Base-by-base conservation (phyloP, 129 eudicot genomes). In the Saposhnikovia divaricata region DNA sequence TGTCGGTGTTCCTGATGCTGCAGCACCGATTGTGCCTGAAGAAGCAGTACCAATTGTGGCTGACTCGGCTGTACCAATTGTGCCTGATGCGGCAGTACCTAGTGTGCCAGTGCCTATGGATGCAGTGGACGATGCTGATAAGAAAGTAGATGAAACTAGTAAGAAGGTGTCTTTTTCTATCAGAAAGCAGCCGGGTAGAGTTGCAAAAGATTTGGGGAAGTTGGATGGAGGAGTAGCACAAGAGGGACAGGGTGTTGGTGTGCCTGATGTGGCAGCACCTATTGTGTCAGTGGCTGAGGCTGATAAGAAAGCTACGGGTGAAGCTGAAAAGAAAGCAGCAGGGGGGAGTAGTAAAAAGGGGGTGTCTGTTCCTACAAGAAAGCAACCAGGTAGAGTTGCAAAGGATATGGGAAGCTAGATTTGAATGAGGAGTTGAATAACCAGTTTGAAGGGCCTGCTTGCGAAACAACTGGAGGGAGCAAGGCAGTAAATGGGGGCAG, bases 391-490 rank as follows among this genome's bases (percentile, higher is more conserved):
- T 31, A 85, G 88, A 68, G 87, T 83, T 80, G 91, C 89, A 6
- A 93, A 87, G 76, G 92, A 88, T 51, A 68, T 83, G 81, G 93
- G 85, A 94, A 84, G 83, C 86, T 90, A 87, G 98, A 92, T 85
- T 89, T 94, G 85, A 91, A 91, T 84, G 93, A 88, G 74, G 96
- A 94, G 78, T 87, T 91, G 34, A 90, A 85, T 53, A 91, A 94
- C 79, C 92, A 93, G 71, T 89, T 85, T n/a, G 96, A 92, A 78
- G 92, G 90, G 80, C 87, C 87, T 81, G 87, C 84, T 40, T 83
- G 84, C 1, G 66, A 85, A 78, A 66, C 72, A 55, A 80, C 57
- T 77, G 82, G 75, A 79, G 85, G 81, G 72, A 85, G 85, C 50
- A 83, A 82, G 28, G 86, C 87, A 9, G 90, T 74, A 55, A 82